phyloP scores from a whole-genome alignment of 2,329 filamentous ascomycete species.

The Alternaria dauci region DNA sequence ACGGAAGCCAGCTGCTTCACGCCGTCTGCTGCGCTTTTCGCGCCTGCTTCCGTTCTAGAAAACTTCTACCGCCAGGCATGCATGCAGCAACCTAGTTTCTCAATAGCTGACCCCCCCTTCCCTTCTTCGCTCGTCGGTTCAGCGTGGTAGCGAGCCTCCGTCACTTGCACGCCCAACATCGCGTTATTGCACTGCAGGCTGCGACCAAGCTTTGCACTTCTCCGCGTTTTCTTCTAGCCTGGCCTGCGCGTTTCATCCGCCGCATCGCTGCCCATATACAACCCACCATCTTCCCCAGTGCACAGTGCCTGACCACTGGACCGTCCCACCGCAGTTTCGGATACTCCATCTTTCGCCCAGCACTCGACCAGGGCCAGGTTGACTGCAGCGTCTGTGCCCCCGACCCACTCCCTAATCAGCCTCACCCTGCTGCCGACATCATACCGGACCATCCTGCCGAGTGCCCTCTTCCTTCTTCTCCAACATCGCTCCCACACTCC shows the following conservation, averaged over 20 bases:
- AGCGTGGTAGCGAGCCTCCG: slow-evolving; percentile 19
- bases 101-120: slow-evolving; percentile 9
- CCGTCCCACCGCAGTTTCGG: slow-evolving; percentile 22
- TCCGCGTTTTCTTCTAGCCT: slow-evolving; percentile 41
- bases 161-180: slow-evolving; percentile 12
- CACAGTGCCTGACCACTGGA: slow-evolving; percentile 13
- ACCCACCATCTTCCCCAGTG: slow-evolving; percentile 19
- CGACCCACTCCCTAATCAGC: slow-evolving; percentile 26
- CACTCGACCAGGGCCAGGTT: slow-evolving; percentile 16
- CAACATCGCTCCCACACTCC: slow-evolving; percentile 8
- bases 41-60: slow-evolving; percentile 31
- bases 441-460: slow-evolving; percentile 24
- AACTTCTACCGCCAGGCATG: slow-evolving; percentile 22
- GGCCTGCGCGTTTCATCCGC: slow-evolving; percentile 26
- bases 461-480: slow-evolving; percentile 16
- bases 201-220: slow-evolving; percentile 26
- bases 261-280: slow-evolving; percentile 1
- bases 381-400: slow-evolving; percentile 19
- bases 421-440: slow-evolving; percentile 32
- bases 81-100: slow-evolving; percentile 6
- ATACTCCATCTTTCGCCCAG: slow-evolving; percentile 14
- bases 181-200: slow-evolving; percentile 18
- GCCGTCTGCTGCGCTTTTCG: slow-evolving; percentile 25
- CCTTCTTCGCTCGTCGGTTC: slow-evolving; percentile 15
- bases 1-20: slow-evolving; percentile 10